Base-by-base conservation (phyloP, 129 eudicot species). In the Tagetes erecta region DNA sequence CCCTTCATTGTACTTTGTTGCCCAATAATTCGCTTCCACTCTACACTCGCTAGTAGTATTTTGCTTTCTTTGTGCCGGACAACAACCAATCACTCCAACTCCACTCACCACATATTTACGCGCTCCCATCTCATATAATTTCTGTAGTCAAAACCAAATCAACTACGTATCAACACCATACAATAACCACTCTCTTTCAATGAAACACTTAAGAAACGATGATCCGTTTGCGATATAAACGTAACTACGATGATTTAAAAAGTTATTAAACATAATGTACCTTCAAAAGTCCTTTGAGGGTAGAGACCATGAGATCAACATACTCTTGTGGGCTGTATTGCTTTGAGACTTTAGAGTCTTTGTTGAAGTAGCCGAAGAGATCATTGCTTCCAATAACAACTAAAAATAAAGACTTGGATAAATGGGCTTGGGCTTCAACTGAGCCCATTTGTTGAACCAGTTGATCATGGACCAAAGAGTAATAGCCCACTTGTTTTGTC, bases 301-400 rank as follows among this genome's bases (percentile, higher is more conserved):
- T 74, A 7, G 87, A 72, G 34, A 79, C 57, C 98, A 92, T 89
- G 51, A 76, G 83, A 69, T 76, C 83, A 7, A 92, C 86, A 39
- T 68, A 92, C 47, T 89, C 88, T 44, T 86, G 91, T 2, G 98
- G 90, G 44, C 84, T 70, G 71, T 53, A 76, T 46, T 85, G 78
- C 77, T 84, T 77, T 4, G 82, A 68, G 11, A 65, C 64, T 37
- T 82, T 53, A 5, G 88, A 86, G 35, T 69, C 86, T 36, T 85
- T 68, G 40, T 86, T 76, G 77, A 87, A 89, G 73, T 84, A 90
- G 65, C 83, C 88, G 8, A 89, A 74, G 6, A 92, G 68, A 74
- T 92, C 98, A 46, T 92, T 92, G 92, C 96, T 92, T 74, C 98
- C 98, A 4, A 92, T 87, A 2, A 92, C 90, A 6, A 89, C 34